A percentile compares a stretch with the other conserved stretches of the same genome.
Evolutionary conservation across 2,329 filamentous ascomycete species (phyloP).

Genomic region (Pyricularia sp.): DNA sequence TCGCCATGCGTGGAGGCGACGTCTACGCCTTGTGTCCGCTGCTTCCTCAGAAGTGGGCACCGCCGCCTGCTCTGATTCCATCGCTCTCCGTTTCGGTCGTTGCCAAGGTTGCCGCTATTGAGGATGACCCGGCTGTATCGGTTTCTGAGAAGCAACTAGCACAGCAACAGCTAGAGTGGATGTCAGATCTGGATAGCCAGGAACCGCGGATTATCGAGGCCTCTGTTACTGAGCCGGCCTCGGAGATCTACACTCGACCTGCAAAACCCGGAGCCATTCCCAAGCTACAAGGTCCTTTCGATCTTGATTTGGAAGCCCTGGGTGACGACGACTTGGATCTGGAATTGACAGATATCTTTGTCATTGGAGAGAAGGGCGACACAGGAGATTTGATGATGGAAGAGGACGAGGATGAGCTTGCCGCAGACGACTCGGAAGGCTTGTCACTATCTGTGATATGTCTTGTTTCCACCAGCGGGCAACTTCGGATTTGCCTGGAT

Average conservation of each 20-base stretch:
- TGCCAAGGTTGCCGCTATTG: conserved; percentile 55
- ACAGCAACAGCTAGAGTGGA: conserved; percentile 59
- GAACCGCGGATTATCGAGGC: conserved; percentile 48
- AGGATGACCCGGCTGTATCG: conserved; percentile 47
- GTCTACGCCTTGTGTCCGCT: conserved; percentile 90
- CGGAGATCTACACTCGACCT: conserved; percentile 49
- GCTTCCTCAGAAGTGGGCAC: conserved; percentile 77
- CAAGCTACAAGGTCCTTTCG: conserved; percentile 53
- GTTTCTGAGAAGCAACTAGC: conserved; percentile 45
- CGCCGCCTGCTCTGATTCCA: conserved; percentile 65
- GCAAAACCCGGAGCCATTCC: conserved; percentile 47
- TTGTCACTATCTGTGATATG: conserved; percentile 52
- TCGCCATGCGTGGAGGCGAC: conserved; percentile 91
- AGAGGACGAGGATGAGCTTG: conserved; percentile 50
- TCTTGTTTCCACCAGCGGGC: conserved; percentile 50
- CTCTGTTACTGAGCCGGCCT: conserved; percentile 34
- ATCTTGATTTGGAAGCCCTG: conserved; percentile 43
- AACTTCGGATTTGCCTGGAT: conserved; percentile 52
- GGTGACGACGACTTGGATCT: conserved; percentile 44
- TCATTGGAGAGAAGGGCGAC: conserved; percentile 54
- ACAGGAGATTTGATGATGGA: conserved; percentile 51
- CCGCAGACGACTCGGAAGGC: conserved; percentile 49
- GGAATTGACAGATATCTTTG: conserved; percentile 50
- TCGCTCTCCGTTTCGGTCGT: conserved; percentile 78
- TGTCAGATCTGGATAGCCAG: conserved; percentile 55